Percentiles rank a stretch among this genome's conserved stretches.
These are phyloP conservation scores for Geotrichum histeridarum DNA, from an alignment of 1,139 yeast genomes.

Conservation along the genomic window DNA sequence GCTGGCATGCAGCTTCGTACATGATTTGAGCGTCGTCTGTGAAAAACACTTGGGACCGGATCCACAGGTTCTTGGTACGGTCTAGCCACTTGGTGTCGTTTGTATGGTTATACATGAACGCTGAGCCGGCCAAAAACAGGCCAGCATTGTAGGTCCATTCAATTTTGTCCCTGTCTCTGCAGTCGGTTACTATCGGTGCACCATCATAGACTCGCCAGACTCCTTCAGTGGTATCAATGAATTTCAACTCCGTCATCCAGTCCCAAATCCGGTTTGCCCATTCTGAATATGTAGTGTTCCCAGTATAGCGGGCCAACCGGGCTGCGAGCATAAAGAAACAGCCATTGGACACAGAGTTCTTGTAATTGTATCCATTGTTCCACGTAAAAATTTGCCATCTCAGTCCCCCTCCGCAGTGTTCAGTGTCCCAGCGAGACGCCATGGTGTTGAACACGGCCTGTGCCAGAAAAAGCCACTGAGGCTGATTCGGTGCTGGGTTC, in stretches of 20 bases:
- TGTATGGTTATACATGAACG: slow-evolving; percentile 74
- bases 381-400: slow-evolving; percentile 96
- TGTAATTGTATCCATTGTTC: slow-evolving; percentile 91
- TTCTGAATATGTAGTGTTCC: slow-evolving; percentile 62
- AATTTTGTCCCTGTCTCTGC: slow-evolving; percentile 52
- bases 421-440: slow-evolving; percentile 80
- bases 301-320: slow-evolving; percentile 75
- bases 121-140: slow-evolving; percentile 70
- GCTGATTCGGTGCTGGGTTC: slow-evolving; percentile 50
- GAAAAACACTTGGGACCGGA: slow-evolving; percentile 53
- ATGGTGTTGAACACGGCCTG: slow-evolving; percentile 85
- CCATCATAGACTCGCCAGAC: slow-evolving; percentile 65
- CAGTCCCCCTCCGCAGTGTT: slow-evolving; percentile 76
- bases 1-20: slow-evolving; percentile 82
- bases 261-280: slow-evolving; percentile 79
- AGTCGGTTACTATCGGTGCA: slow-evolving; percentile 57
- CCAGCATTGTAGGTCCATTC: slow-evolving; percentile 93
- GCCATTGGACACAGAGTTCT: slow-evolving; percentile 86
- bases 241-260: slow-evolving; percentile 66
- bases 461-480: slow-evolving; percentile 66
- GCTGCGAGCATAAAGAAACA: slow-evolving; percentile 86
- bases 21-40: slow-evolving; percentile 51
- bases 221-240: slow-evolving; percentile 45
- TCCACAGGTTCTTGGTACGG: slow-evolving; percentile 40
- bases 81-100: slow-evolving; percentile 61